A percentile compares a stretch with the other conserved stretches of the same genome.
phyloP scores from a whole-genome alignment of 345 rosid species.

The Mallotus nudiflorus region DNA sequence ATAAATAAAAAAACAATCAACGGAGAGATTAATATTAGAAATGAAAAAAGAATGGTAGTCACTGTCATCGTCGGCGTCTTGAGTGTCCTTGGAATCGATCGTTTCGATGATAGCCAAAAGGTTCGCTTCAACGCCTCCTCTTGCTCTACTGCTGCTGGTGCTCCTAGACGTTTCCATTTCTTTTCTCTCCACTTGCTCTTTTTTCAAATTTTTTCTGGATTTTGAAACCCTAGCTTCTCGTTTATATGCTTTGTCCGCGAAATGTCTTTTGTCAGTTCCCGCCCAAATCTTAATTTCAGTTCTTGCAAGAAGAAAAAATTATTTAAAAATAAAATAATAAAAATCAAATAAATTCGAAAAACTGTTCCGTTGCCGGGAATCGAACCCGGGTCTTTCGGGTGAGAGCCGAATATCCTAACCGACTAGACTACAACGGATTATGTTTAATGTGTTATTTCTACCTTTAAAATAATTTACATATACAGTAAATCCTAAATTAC shows the following conservation, averaged over 20 bases:
- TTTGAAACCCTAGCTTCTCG: slow-evolving; percentile 10
- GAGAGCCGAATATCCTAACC: slow-evolving; percentile 88
- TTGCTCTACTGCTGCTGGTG: slow-evolving; percentile 22
- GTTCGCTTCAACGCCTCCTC: slow-evolving; percentile 64
- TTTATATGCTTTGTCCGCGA: background rate
- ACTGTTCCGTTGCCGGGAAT: slow-evolving; percentile 65
- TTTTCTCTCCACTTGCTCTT: background rate
- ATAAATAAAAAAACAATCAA: background rate
- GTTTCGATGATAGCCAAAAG: slow-evolving; percentile 69
- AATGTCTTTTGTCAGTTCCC: slow-evolving; percentile 1
- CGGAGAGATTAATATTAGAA: background rate
- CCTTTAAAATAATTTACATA: too few relatives aligned
- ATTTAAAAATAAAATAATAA: background rate
- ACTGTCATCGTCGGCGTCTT: slow-evolving; percentile 68
- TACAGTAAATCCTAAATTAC: too few relatives aligned
- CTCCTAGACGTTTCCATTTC: slow-evolving; percentile 14
- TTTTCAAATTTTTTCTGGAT: background rate
- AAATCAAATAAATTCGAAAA: too few relatives aligned
- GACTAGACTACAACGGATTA: slow-evolving; percentile 48
- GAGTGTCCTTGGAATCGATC: slow-evolving; percentile 44
- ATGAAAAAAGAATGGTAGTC: slow-evolving; percentile 5
- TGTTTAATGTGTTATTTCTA: background rate
- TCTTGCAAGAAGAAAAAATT: background rate
- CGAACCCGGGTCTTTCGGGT: slow-evolving; percentile 71
- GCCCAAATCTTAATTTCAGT: background rate